Evolutionary conservation across 148 eudicot species (phyloP), one percentile per base, ranked within the genome.

Genomic region (Pouteria glomerata): DNA sequence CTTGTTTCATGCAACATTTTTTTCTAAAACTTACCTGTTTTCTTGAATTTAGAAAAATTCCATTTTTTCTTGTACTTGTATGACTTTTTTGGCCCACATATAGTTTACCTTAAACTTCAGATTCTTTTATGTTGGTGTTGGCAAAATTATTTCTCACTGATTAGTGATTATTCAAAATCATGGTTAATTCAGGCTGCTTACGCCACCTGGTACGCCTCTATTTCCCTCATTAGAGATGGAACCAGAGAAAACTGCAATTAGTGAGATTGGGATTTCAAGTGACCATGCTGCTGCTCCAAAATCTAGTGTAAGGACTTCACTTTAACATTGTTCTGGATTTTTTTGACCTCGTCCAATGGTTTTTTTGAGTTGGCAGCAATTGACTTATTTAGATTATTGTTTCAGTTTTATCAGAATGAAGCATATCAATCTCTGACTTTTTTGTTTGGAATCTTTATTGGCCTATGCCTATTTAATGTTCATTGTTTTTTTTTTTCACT

Each of bases 191-290:
- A 85, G 86, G 89, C 86, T 88, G 52, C 75, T 88, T 64, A 84
- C 88, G 0, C 86, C 88, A 62, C 89, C 88, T 57, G 92, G 87
- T 31, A 86, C 86, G 57, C 90, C 92, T 23, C 81, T 84, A 27
- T 84, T 84, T 72, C 88, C 90, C 31, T 86, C 88, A 70, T 68
- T 84, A 59, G 88, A 86, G 55, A 82, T 72, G 83, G 90, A 86
- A 71, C 67, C 81, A 23, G 73, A 75, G 52, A 82, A 76, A 77
- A 78, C 79, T 65, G 79, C 63, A 26, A 69, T 55, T 69, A 70
- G 70, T 81, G 80, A 78, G 67, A 71, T 59, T 50, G 86, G 78
- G 70, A 74, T 74, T 78, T 77, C 83, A 31, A 84, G 79, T 53
- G 76, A 65, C 63, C 90, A 73, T 53, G 80, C 83, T 4, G 69